Evolutionary conservation across 2,329 filamentous ascomycete species (phyloP).

Genomic region (Ophiostoma piceae): DNA sequence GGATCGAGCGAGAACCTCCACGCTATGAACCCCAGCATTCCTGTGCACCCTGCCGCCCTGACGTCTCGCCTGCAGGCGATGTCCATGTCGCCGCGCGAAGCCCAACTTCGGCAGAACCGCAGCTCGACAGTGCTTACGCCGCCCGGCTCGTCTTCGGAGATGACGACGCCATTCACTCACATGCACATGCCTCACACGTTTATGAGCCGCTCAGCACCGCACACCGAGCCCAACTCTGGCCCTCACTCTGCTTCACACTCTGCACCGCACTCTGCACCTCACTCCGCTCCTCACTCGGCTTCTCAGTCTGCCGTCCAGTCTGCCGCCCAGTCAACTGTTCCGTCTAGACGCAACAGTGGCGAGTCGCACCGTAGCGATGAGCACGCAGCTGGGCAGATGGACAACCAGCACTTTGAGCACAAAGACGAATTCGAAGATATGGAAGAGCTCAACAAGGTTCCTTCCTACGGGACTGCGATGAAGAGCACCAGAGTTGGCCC

Average conservation of each 20-base stretch:
- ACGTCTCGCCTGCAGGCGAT: conserved; percentile 68
- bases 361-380: conserved; percentile 35
- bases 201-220: conserved; percentile 12
- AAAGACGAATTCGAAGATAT: conserved; percentile 56
- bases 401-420: conserved; percentile 48
- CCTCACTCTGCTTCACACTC: conserved; percentile 29
- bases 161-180: conserved; percentile 40
- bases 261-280: neutral
- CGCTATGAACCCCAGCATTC: conserved; percentile 47
- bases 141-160: conserved; percentile 37
- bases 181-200: conserved; percentile 32
- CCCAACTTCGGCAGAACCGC: conserved; percentile 38
- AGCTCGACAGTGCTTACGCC: conserved; percentile 37
- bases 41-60: conserved; percentile 48
- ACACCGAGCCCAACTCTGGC: neutral
- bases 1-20: conserved; percentile 78
- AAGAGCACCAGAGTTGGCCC: conserved; percentile 52
- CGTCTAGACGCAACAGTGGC: conserved; percentile 52
- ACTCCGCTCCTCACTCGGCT: neutral
- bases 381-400: conserved; percentile 23
- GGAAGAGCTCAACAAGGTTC: conserved; percentile 64
- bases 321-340: neutral
- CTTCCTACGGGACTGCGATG: conserved; percentile 71
- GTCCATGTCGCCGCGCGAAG: conserved; percentile 36
- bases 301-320: conserved; percentile 7